Base-by-base conservation (phyloP, 2,329 filamentous ascomycete species). In the Pseudogymnoascus sp. region DNA sequence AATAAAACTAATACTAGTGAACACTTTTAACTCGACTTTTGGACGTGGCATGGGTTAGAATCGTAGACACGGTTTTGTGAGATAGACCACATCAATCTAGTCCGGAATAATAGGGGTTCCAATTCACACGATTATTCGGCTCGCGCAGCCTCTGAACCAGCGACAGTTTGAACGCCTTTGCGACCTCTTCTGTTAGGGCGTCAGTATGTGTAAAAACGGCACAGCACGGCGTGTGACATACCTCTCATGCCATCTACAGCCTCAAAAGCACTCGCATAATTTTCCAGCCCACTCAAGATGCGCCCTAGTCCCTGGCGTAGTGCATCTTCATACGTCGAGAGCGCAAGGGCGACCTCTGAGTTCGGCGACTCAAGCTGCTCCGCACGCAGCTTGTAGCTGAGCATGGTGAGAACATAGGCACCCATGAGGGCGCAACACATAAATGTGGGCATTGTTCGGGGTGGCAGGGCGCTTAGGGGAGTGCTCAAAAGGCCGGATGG, bases 371-470 rank as follows among this genome's bases (percentile, higher is more conserved):
- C 17, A 9, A 39, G 9, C 5, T 54, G 47, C 15, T 15, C 47
- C 2, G 11, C 13, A 1, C 47, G 47, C 10, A 54, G 29, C 26
- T 54, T 54, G 47, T 54, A 66, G 3, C 15, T 54, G 24, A 72
- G 62, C 71, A 73, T 72, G 13, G 73, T 65, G 60, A 74, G 66
- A 1, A 69, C 71, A 44, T 74, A 74, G n/a, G 67, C 69, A 21
- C 64, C 64, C 58, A 73, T 71, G 69, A 72, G 71, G 5, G 71
- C 71, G 61, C 72, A 74, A 62, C 72, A 74, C 8, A 71, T 70
- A 60, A 72, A 73, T 1, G 69, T 64, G 1, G 72, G 72, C 50
- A 74, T 68, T 47, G 69, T 71, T 9, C 72, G 63, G 0, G 71
- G 71, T 7, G 58, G 15, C 13, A 59, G 17, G 33, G 33, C 57